Evolutionary conservation across 163 green algal species (phyloP).

Genomic region (Smithsoniella earleae): DNA sequence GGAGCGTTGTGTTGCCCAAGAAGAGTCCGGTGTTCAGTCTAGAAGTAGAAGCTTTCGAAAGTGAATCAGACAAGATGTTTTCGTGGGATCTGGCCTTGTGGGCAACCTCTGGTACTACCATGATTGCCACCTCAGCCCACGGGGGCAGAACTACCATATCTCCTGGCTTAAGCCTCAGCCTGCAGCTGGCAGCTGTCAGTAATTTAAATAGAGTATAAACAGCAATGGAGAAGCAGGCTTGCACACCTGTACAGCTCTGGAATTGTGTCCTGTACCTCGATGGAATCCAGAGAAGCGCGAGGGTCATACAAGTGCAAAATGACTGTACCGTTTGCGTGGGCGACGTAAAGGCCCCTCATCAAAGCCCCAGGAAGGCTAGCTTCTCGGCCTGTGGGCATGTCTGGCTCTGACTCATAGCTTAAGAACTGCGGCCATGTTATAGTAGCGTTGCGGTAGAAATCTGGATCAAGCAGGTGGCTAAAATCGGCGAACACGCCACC

Average conservation of each 20-base stretch:
- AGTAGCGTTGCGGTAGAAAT: neutral
- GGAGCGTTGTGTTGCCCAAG: neutral
- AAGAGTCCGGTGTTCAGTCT: neutral
- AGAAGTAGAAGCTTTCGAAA: neutral
- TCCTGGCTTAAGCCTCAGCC: neutral
- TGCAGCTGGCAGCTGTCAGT: neutral
- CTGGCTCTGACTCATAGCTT: neutral
- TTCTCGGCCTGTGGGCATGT: slow-evolving; percentile 23
- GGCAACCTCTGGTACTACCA: neutral
- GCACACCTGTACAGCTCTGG: slow-evolving; percentile 24
- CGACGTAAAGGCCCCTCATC: slow-evolving; percentile 18
- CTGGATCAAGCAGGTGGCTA: too few species aligned
- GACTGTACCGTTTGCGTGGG: neutral
- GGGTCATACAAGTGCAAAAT: slow-evolving; percentile 23
- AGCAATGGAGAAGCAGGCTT: neutral
- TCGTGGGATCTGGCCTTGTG: neutral
- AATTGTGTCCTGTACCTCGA: slow-evolving; percentile 11
- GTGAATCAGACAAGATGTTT: neutral
- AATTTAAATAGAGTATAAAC: neutral
- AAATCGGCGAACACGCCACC: neutral
- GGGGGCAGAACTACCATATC: neutral
- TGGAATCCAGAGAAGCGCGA: neutral
- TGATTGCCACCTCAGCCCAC: neutral
- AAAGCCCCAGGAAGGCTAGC: slow-evolving; percentile 6
- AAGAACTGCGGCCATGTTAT: slow-evolving; percentile 1